Base-by-base conservation (phyloP, 2,329 filamentous ascomycete species). In the Diaporthe velutina region DNA sequence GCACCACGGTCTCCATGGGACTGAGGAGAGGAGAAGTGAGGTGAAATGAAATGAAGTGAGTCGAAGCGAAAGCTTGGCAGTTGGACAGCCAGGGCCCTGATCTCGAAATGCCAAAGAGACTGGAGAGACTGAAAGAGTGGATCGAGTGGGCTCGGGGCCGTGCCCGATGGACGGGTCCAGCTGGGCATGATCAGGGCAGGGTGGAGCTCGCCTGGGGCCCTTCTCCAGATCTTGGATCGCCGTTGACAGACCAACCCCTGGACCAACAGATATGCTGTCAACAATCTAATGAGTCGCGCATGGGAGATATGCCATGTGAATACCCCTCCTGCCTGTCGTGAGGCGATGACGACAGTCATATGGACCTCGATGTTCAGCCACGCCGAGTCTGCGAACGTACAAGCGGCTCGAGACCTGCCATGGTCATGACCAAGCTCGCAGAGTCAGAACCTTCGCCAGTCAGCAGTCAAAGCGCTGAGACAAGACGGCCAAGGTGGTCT, bases 141-240 rank as follows among this genome's bases (percentile, higher is more conserved):
- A 57, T 38, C 12, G 22, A 48, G 54, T 71, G 68, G 40, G 68
- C 33, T 54, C 45, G 45, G 70, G 70, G 35, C 58, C 57, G 33
- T 64, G 33, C 67, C 67, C 64, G 70, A 48, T 38, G 45, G 35
- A 54, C 35, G 70, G 70, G 57, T 54, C 48, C 17, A 48, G 13
- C 54, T 60, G 52, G 52, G 33, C 48, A 61, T 28, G 57, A 54
- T 61, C 70, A 72, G 58, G 33, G 70, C 70, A 72, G n/a, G n/a
- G 70, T 54, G 70, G 70, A 54, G 17, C 8, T 50, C 40, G 25
- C 68, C 35, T 22, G 42, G 68, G 68, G 38, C 57, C 45, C 70
- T 72, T 72, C 70, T 72, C 70, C 70, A 64, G 70, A 64, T 72
- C 60, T 64, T n/a, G 57, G 57, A 72, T 64, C 70, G 48, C 38